Evolutionary conservation across 371 early-diverging fungal genomes (phyloP), one percentile per base, ranked within the genome.

Genomic region (Apophysomyces variabilis): DNA sequence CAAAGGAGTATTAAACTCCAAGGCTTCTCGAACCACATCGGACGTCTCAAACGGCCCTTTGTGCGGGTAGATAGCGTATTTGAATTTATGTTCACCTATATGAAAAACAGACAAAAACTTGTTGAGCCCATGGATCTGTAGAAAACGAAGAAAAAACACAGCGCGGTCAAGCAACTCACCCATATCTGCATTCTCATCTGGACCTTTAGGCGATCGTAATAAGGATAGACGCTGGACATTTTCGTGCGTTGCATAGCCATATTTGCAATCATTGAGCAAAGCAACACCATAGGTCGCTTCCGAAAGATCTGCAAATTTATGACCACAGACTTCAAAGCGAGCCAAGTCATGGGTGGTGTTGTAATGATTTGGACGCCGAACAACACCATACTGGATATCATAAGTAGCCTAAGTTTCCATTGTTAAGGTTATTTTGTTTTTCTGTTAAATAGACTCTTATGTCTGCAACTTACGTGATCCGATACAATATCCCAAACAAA

Each of bases 261-360:
- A 95, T 65, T 93, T 96, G 88, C 94, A 90, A 73, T 99, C 96
- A 72, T 94, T 98, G 62, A 97, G 69, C 61, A 99, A 73, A 0
- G 97, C 90, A n/a, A 96, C 91, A 54, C 99, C 99, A 73, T 93
- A 97, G 3, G 95, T 96, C 57, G 85, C 89, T 68, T 99, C 98
- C 0, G 95, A 95, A 13, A 96, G 80, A 68, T 98, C 98, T 9
- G 92, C 96, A 78, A 92, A 99, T 70, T 93, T 95, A 85, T 99
- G 99, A 0, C 92, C 96, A 75, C 96, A 97, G 1, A 78, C 82
- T 64, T 83, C 83, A 54, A 83, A 83, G 61, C 92, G 91, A 14
- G 98, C 97, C 66, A 93, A 82, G 69, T 97, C 98, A 84, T 93
- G 92, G 14, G 91, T 89, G 1, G 93, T 95, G 77, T 98, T 99